Evolutionary conservation across 805 yeast species (phyloP).

Genomic region (Kluyveromyces wickerhamii): DNA sequence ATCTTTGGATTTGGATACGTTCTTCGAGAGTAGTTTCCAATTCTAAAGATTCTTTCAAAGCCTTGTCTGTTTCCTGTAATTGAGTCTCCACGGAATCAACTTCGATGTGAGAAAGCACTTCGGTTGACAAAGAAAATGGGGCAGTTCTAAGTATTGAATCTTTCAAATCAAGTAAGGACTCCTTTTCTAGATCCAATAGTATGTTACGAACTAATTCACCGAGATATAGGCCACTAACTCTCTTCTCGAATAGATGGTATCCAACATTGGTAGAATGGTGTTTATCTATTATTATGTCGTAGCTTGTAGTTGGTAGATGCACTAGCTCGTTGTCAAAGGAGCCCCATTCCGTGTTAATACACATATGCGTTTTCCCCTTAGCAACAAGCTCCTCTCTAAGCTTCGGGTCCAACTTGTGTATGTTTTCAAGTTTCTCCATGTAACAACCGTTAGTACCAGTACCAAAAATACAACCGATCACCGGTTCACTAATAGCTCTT

Average conservation of each 20-base stretch:
- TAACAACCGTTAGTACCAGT: constrained; percentile 98
- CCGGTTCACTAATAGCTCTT: constrained; percentile 63
- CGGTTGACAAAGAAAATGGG: constrained; percentile 74
- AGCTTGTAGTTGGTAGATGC: constrained; percentile 68
- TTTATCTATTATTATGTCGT: constrained; percentile 63
- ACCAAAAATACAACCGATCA: constrained; percentile 88
- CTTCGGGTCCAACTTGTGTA: constrained; percentile 60
- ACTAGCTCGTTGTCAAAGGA: constrained; percentile 82
- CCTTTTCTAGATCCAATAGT: constrained; percentile 56
- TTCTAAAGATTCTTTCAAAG: constrained; percentile 58
- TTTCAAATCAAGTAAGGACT: constrained; percentile 51
- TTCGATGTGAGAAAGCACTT: constrained; percentile 79
- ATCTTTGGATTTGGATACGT: constrained; percentile 59
- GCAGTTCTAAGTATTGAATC: constrained; percentile 42
- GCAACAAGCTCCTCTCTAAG: constrained; percentile 31
- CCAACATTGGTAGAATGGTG: constrained; percentile 71
- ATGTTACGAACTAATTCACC: constrained; percentile 82
- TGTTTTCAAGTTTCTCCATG: constrained; percentile 64
- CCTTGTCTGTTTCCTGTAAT: constrained; percentile 60
- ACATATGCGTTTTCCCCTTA: constrained; percentile 60
- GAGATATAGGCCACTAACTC: constrained; percentile 85
- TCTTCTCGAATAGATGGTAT: constrained; percentile 85
- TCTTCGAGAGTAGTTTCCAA: constrained; percentile 64
- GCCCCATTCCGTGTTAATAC: constrained; percentile 96
- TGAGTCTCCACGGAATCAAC: constrained; percentile 69